Evolutionary conservation across 2,329 filamentous ascomycete species (phyloP), one percentile per base, ranked within the genome.

Genomic region (Eutypella sp.): DNA sequence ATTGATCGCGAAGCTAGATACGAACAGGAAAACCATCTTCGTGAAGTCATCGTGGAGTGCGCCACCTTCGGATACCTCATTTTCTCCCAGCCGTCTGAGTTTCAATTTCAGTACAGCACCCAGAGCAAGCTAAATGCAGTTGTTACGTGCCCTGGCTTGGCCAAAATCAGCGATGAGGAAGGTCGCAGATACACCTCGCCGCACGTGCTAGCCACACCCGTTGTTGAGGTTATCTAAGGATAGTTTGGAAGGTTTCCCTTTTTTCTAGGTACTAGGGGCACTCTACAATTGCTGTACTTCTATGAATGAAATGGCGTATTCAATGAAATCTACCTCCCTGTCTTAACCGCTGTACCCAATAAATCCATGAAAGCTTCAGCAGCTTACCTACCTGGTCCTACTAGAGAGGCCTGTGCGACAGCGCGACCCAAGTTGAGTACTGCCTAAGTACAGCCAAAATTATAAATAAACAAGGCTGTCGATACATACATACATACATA

Each of bases 1-100:
- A 42, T 54, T 1, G 57, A 63, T 29, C 49, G 54, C 8, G 53
- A 53, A 3, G 51, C 50, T 15, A 54, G 48, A 25, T 58, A 59
- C 29, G 58, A 66, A 38, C 69, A 72, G 51, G 56, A 60, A 42
- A 60, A 55, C 11, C 66, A 72, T 37, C 57, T 74, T 3, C 59
- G 67, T 38, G 64, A 61, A 11, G 60, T 73, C 11, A 65, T 71
- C 16, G 48, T 62, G 3, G 69, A 72, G 52, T 69, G 64, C 31
- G 57, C 67, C 16, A 67, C 61, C 41, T 57, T 73, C 22, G 71
- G 71, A 10, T 69, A 72, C 46, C 43, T 67, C 16, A 42, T 74
- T 6, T 57, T 73, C 25, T 73, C 70, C 4, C 70, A 74, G 42
- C 68, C 69, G 0, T 57, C 59, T 7, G 69, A 72, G 27, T 71